A percentile compares a stretch with the other conserved stretches of the same genome.
Evolutionary conservation across 345 rosid genomes (phyloP).

Genomic region (Hypericum perforatum): DNA sequence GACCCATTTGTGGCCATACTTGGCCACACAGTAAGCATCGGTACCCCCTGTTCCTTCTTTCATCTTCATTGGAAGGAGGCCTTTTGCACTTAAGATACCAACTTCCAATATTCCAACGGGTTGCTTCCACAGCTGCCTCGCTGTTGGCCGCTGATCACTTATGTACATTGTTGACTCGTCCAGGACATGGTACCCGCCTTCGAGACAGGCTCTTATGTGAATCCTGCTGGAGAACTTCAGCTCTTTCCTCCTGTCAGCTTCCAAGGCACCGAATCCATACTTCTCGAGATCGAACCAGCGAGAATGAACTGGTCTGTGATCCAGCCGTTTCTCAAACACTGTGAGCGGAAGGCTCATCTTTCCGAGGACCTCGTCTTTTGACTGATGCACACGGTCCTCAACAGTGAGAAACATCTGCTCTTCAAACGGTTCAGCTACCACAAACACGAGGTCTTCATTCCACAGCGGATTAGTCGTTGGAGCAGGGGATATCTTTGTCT

Average conservation of each 20-base stretch:
- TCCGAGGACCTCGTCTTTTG: slow-evolving; percentile 64
- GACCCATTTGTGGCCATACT: slow-evolving; percentile 83
- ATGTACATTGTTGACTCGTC: slow-evolving; percentile 84
- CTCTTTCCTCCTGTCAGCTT: slow-evolving; percentile 73
- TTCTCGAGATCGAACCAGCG: slow-evolving; percentile 86
- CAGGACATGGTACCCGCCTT: slow-evolving; percentile 90
- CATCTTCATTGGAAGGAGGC: slow-evolving; percentile 72
- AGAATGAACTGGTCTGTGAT: slow-evolving; percentile 73
- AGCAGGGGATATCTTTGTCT: slow-evolving; percentile 41
- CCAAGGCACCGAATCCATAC: slow-evolving; percentile 57
- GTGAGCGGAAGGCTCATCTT: slow-evolving; percentile 44
- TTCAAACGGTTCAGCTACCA: slow-evolving; percentile 89
- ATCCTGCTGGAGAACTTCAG: slow-evolving; percentile 68
- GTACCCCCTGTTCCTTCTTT: slow-evolving; percentile 60
- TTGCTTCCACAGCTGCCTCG: slow-evolving; percentile 80
- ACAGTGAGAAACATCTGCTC: slow-evolving; percentile 59
- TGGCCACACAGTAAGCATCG: slow-evolving; percentile 70
- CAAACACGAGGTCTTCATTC: slow-evolving; percentile 87
- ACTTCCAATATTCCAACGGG: slow-evolving; percentile 69
- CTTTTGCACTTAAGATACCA: slow-evolving; percentile 61
- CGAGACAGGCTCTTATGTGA: slow-evolving; percentile 72
- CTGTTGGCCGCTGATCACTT: slow-evolving; percentile 78
- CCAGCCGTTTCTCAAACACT: slow-evolving; percentile 64
- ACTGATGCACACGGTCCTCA: slow-evolving; percentile 54
- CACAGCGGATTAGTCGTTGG: slow-evolving; percentile 49